Conservation (phyloP, 2,329 filamentous ascomycete species). For the Emmonsiellopsis sp. region DNA sequence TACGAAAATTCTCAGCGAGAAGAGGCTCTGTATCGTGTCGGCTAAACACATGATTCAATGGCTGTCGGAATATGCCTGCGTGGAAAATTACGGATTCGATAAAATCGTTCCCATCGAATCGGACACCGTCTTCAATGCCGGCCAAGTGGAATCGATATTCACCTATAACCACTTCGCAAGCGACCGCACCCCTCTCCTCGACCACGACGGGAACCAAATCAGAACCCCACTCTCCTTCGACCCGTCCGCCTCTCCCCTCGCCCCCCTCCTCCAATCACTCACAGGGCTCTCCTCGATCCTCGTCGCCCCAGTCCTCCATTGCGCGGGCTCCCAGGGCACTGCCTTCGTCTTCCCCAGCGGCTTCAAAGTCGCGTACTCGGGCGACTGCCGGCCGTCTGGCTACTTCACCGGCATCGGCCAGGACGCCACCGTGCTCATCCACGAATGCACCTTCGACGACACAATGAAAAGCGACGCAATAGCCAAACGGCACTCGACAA, state of each 20-base stretch:
- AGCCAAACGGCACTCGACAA: constrained; percentile 86
- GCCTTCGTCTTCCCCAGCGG: constrained; percentile 67
- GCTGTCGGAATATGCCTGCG: constrained; percentile 66
- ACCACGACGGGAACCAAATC: constrained; percentile 5
- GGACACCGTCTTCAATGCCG: constrained; percentile 16
- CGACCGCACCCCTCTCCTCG: constrained; percentile 1
- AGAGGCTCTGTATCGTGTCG: constrained; percentile 56
- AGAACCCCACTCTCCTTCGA: constrained; percentile 20
- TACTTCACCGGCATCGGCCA: constrained; percentile 61
- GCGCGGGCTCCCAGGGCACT: constrained; percentile 65
- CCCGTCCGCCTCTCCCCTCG: constrained; percentile 18
- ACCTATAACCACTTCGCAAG: constrained; percentile 15
- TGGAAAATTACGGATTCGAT: constrained; percentile 67
- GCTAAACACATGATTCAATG: constrained; percentile 63
- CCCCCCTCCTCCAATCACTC: constrained; percentile 26
- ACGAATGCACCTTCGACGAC: constrained; percentile 94
- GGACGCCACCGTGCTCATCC: constrained; percentile 73
- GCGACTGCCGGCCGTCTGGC: constrained; percentile 75
- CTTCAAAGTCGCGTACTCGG: constrained; percentile 86
- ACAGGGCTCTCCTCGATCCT: constrained; percentile 59
- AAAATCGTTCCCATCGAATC: constrained; percentile 43
- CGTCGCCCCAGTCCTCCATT: constrained; percentile 65
- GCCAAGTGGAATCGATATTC: constrained; percentile 16
- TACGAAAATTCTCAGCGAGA: constrained; percentile 29
- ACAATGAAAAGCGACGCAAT: constrained; percentile 66